Percentiles rank a stretch among this genome's conserved stretches.
These are phyloP conservation scores for Phycomyces nitens DNA, from an alignment of 192 early-diverging fungal species.

Conservation along the genomic window DNA sequence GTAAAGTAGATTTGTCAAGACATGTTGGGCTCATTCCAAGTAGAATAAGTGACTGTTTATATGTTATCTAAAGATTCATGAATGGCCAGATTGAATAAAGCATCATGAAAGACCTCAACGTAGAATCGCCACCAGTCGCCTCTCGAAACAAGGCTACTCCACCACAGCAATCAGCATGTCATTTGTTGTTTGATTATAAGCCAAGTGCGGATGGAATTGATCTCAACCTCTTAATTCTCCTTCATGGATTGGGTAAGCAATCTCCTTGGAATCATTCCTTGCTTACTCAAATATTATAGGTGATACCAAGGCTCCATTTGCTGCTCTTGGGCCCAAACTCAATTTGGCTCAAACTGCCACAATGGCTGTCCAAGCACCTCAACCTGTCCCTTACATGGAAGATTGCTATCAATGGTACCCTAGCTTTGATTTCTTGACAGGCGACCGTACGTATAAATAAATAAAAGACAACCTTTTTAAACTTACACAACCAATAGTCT, in stretches of 20 bases:
- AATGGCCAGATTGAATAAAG: too few species aligned
- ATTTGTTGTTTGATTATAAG: slow-evolving; percentile 42
- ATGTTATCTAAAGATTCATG: too few species aligned
- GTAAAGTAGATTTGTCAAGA: too few species aligned
- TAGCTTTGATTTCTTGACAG: slow-evolving; percentile 52
- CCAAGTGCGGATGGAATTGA: slow-evolving; percentile 51
- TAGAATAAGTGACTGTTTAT: too few species aligned
- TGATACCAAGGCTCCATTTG: slow-evolving; percentile 60
- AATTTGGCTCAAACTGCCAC: slow-evolving; percentile 68
- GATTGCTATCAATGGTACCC: slow-evolving; percentile 67
- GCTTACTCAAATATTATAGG: too few species aligned
- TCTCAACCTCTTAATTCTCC: slow-evolving; percentile 63
- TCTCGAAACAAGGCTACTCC: background rate
- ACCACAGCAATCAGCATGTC: slow-evolving; percentile 8
- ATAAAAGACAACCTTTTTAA: background rate
- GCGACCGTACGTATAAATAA: slow-evolving; percentile 40
- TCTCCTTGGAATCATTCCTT: too few species aligned
- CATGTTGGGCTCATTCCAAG: too few species aligned
- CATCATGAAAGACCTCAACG: slow-evolving; percentile 8
- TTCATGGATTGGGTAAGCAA: slow-evolving; percentile 67
- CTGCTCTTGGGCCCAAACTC: slow-evolving; percentile 54
- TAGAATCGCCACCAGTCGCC: background rate
- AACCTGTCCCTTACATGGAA: slow-evolving; percentile 58
- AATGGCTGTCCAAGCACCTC: slow-evolving; percentile 54
- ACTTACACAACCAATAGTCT: slow-evolving; percentile 19